Percentiles rank a stretch among this genome's conserved stretches.
Conservation (phyloP, 202 grass and related monocot genomes). For the Bolboschoenoplectus hybrid region DNA sequence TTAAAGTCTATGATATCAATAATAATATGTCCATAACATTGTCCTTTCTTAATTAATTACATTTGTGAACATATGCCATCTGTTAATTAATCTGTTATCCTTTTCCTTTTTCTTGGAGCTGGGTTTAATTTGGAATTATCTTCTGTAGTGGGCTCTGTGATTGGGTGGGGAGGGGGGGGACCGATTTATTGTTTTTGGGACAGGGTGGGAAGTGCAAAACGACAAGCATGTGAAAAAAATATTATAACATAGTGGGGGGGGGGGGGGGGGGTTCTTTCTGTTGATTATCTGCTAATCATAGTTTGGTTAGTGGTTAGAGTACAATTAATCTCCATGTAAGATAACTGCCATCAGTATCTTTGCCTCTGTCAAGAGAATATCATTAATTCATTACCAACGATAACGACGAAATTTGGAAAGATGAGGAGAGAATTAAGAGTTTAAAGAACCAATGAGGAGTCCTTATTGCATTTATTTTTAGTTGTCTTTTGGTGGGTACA, state of each 20-base stretch:
- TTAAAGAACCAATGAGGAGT: neutral
- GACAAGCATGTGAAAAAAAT: conserved; percentile 36
- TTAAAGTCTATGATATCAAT: too few relatives aligned
- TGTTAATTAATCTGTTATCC: neutral
- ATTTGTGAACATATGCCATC: conserved; percentile 8
- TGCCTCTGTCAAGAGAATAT: neutral
- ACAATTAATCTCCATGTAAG: neutral
- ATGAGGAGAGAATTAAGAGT: neutral
- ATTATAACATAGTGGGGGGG: neutral
- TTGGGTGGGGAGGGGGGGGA: neutral
- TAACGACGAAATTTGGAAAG: neutral
- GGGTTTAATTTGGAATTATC: conserved; percentile 23
- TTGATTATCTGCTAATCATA: conserved; percentile 22
- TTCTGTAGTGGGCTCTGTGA: neutral
- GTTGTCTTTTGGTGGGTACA: neutral
- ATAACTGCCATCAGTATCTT: neutral
- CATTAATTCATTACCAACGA: neutral
- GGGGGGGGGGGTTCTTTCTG: neutral
- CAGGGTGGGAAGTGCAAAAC: conserved; percentile 14
- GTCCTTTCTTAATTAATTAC: neutral
- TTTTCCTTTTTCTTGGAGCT: neutral
- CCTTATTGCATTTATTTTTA: neutral
- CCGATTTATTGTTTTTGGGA: neutral
- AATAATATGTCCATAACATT: too few relatives aligned
- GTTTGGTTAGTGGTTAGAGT: neutral